Base-by-base conservation (phyloP, 1,139 yeast species). In the Zygoascus meyerae region DNA sequence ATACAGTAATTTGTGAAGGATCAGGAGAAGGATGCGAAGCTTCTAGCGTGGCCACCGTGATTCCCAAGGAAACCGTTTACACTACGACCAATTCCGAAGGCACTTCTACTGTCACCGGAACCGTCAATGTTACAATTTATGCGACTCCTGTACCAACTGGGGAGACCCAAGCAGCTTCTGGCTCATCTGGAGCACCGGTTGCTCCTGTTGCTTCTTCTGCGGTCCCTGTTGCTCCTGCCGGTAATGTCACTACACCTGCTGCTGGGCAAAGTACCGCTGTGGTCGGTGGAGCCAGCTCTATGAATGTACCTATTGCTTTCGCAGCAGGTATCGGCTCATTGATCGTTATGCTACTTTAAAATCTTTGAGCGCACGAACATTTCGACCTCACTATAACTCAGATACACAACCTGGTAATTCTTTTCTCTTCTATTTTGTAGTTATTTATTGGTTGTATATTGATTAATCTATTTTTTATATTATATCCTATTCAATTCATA, bases 51-150 rank as follows among this genome's bases (percentile, higher is more conserved):
- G 15, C 5, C 2, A 41, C 39, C 18, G 44, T 41, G 17, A 26
- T 34, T 10, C 38, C 44, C 21, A n/a, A 32, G 30, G 38, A 35
- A 11, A 32, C 34, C 12, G 47, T 35, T 3, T 35, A 18, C 29
- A 35, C 39, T 17, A 35, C 43, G 34, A 3, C 44, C 12, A 39
- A 15, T 7, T 37, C 47, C 5, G 39, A 17, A n/a, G 36, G 34
- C 15, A 31, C 36, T 15, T 40, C 45, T 11, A 26, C 45, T 26
- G 34, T 34, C 28, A 29, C 38, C 18, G 9, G 28, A 5, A 15
- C 21, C 11, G 18, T 36, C 26, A n/a, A 30, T 39, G 40, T 28
- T 11, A 34, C 45, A 5, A 14, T n/a, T 8, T 28, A 18, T 33
- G 18, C 33, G 15, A 26, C 34, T 2, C 6, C 31, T 8, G 32